Evolutionary conservation across 805 yeast genomes (phyloP).

Genomic region (Barnettozyma wickerhamii): DNA sequence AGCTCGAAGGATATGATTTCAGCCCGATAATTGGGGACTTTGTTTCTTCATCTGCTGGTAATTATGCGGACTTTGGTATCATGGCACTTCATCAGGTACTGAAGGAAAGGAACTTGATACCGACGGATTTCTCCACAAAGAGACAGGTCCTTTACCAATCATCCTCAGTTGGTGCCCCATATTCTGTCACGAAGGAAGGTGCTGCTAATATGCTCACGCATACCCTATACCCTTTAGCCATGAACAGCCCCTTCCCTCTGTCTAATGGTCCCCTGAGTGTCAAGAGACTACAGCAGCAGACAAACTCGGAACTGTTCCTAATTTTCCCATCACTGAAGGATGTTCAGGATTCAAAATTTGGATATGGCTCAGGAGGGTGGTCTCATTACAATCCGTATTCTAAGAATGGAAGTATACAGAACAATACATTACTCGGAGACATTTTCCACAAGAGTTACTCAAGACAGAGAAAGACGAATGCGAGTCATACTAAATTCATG

Average conservation of each 20-base stretch:
- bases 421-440: slow-evolving; percentile 33
- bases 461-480: slow-evolving; percentile 27
- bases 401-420: slow-evolving; percentile 31
- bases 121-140: background rate
- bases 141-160: slow-evolving; percentile 30
- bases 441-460: slow-evolving; percentile 31
- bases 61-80: slow-evolving; percentile 27
- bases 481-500: slow-evolving; percentile 71
- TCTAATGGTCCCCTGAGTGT: slow-evolving; percentile 13
- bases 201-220: slow-evolving; percentile 23
- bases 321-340: slow-evolving; percentile 35
- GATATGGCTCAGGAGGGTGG: slow-evolving; percentile 46
- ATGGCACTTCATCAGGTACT: slow-evolving; percentile 21
- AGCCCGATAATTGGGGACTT: slow-evolving; percentile 45
- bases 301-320: slow-evolving; percentile 32
- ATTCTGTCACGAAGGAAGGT: slow-evolving; percentile 3
- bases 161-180: slow-evolving; percentile 27
- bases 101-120: slow-evolving; percentile 12
- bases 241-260: slow-evolving; percentile 12
- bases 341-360: slow-evolving; percentile 24
- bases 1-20: slow-evolving; percentile 39
- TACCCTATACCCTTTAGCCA: slow-evolving; percentile 18
- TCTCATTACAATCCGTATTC: slow-evolving; percentile 39
- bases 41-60: slow-evolving; percentile 52
- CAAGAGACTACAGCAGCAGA: slow-evolving; percentile 21